Base-by-base conservation (phyloP, 129 eudicot genomes). In the Cynara cardunculus region DNA sequence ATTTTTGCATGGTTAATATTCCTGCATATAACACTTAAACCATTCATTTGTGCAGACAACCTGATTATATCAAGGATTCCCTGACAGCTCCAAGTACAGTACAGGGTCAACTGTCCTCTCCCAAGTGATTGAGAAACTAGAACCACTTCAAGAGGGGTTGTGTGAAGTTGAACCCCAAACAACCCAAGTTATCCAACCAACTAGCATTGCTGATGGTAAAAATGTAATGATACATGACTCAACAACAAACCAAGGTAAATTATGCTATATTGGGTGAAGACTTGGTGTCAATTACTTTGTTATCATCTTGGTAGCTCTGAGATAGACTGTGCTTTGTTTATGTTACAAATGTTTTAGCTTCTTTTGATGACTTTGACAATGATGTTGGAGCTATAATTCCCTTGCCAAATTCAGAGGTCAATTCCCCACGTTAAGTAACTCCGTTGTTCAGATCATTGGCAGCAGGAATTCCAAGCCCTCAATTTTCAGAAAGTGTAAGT, bases 401-500 rank as follows among this genome's bases (percentile, higher is more conserved):
- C 35, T 82, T 86, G 62, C 81, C 91, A 61, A 85, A 44, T 81
- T 77, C 90, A 19, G 94, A 90, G 73, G 89, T 87, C 77, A 84
- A 87, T 71, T 96, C 99, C 37, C 99, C 99, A 6, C 72, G 87
- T 76, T 98, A 92, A 79, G 92, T 90, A 81, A 96, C 99, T 66
- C 99, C 99, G 4, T 37, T 96, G 84, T 96, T 96, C 82, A 82
- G 87, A 83, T 82, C 99, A 14, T 78, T 96, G 89, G 97, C 97
- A 53, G 91, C 97, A 28, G 90, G 93, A 74, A 86, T 96, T 81
- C 99, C 99, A 21, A 92, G 94, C 84, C 99, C 99, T 39, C 91
- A 90, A 71, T 92, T 96, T 81, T 96, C 97, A 41, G 97, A 92
- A 88, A 96, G 99, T 87, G 99, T 95, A 87, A 90, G 99, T 75